Conservation (phyloP, 495 filamentous ascomycete species). For the Aspergillus hancockii region DNA sequence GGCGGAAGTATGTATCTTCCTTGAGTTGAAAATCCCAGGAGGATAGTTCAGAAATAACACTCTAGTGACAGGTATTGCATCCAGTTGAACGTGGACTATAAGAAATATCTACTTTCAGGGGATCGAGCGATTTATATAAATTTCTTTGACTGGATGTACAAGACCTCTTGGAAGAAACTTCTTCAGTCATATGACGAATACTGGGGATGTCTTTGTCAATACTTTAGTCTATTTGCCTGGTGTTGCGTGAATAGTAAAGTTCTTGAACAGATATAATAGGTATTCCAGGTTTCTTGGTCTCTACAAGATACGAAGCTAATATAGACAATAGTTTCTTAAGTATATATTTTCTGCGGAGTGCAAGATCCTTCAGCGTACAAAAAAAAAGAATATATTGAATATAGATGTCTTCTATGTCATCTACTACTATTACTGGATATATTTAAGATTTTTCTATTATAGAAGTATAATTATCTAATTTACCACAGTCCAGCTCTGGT, state of each 20-base stretch:
- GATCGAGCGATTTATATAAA: conserved; percentile 32
- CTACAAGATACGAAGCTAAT: conserved; percentile 13
- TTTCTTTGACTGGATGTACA: conserved; percentile 36
- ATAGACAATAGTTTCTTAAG: conserved; percentile 21
- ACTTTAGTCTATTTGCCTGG: conserved; percentile 28
- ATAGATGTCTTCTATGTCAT: conserved; percentile 27
- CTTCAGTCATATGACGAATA: conserved; percentile 35
- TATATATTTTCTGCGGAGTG: conserved; percentile 16
- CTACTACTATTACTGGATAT: conserved; percentile 29
- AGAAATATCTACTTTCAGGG: conserved; percentile 28
- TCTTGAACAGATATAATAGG: conserved; percentile 27
- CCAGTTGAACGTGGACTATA: conserved; percentile 30
- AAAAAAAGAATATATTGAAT: conserved; percentile 23
- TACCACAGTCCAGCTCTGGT: conserved; percentile 31
- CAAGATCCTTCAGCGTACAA: conserved; percentile 15
- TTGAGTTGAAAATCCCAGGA: background rate
- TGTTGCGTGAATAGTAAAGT: conserved; percentile 20
- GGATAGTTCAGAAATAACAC: conserved; percentile 13
- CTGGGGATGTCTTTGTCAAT: conserved; percentile 28
- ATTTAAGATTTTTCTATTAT: conserved; percentile 31
- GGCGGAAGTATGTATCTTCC: conserved; percentile 25
- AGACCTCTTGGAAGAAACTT: conserved; percentile 25
- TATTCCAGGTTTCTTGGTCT: conserved; percentile 13
- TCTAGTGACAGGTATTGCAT: conserved; percentile 29
- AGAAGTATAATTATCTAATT: conserved; percentile 33